Evolutionary conservation across 768 basidiomycete species (phyloP).

Genomic region (Suillus subaureus): DNA sequence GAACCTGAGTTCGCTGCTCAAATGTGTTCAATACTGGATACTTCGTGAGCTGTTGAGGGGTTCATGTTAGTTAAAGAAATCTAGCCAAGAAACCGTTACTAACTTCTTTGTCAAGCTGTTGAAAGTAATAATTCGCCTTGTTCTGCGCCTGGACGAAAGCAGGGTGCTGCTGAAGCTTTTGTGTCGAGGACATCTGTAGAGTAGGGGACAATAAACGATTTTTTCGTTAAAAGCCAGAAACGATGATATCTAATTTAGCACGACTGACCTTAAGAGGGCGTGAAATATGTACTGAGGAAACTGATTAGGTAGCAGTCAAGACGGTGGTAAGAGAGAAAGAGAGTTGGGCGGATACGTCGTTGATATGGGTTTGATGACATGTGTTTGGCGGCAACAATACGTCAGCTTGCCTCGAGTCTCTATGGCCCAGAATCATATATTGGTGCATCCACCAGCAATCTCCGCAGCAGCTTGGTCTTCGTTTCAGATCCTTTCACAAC

Average conservation of each 20-base stretch:
- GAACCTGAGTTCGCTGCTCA: slow-evolving; percentile 89
- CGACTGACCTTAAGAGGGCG: slow-evolving; percentile 15
- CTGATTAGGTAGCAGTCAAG: slow-evolving; percentile 11
- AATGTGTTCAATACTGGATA: slow-evolving; percentile 83
- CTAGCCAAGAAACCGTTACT: slow-evolving; percentile 23
- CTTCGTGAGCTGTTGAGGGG: slow-evolving; percentile 65
- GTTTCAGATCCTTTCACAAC: slow-evolving; percentile 9
- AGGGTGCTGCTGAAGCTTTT: slow-evolving; percentile 89
- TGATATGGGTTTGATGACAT: slow-evolving; percentile 60
- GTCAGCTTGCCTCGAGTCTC: slow-evolving; percentile 39
- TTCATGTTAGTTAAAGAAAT: slow-evolving; percentile 7
- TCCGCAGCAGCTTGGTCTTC: slow-evolving; percentile 8
- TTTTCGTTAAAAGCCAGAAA: slow-evolving; percentile 4
- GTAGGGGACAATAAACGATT: slow-evolving; percentile 16
- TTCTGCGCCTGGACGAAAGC: slow-evolving; percentile 81
- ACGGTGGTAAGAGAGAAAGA: slow-evolving; percentile 28
- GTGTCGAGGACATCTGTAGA: slow-evolving; percentile 70
- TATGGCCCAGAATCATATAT: slow-evolving; percentile 9
- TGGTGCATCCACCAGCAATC: slow-evolving; percentile 3
- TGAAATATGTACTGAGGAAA: slow-evolving; percentile 17
- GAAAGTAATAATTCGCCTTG: slow-evolving; percentile 79
- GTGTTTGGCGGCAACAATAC: slow-evolving; percentile 57
- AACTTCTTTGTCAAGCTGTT: slow-evolving; percentile 97
- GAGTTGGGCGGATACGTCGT: slow-evolving; percentile 24
- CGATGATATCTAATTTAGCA: slow-evolving; percentile 3